Conservation (phyloP, 139 green algal species). For the Volvox reticuliferus region DNA sequence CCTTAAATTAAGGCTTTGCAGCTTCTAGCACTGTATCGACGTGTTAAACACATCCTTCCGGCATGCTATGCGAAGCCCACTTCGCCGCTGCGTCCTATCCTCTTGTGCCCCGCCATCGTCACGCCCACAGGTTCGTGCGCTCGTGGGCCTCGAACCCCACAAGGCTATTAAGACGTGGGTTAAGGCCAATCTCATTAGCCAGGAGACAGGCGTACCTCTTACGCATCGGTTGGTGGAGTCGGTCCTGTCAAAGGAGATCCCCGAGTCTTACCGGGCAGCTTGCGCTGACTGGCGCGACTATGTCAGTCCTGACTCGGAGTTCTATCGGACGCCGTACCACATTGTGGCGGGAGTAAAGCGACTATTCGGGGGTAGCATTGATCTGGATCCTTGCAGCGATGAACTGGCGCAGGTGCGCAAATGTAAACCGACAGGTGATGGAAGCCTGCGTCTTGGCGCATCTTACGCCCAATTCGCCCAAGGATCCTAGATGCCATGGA, state of each 20-base stretch:
- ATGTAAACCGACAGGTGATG: too few relatives aligned
- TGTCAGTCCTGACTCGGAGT: constrained; percentile 25
- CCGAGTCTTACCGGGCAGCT: constrained; percentile 24
- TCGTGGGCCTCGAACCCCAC: constrained; percentile 24
- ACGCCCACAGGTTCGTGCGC: constrained; percentile 26
- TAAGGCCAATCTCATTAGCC: constrained; percentile 43
- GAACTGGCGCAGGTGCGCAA: constrained; percentile 43
- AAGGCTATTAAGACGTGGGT: constrained; percentile 43
- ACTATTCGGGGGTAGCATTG: constrained; percentile 24
- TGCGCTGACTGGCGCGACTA: constrained; percentile 39
- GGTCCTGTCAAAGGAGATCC: constrained; percentile 41
- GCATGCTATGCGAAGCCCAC: too few relatives aligned
- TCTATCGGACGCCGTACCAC: constrained; percentile 33
- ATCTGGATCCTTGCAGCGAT: constrained; percentile 46
- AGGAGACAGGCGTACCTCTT: constrained; percentile 40
- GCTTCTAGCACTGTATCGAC: too few relatives aligned
- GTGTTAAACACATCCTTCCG: too few relatives aligned
- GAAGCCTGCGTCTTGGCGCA: too few relatives aligned
- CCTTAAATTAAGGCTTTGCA: too few relatives aligned
- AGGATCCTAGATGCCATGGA: too few relatives aligned
- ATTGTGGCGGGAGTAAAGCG: constrained; percentile 5
- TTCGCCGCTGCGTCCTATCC: too few relatives aligned
- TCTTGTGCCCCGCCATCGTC: not conserved
- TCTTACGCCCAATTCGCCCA: too few relatives aligned
- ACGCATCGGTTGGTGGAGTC: constrained; percentile 39